phyloP scores from a whole-genome alignment of 805 yeast species.

The Ogataea haglerorum region DNA sequence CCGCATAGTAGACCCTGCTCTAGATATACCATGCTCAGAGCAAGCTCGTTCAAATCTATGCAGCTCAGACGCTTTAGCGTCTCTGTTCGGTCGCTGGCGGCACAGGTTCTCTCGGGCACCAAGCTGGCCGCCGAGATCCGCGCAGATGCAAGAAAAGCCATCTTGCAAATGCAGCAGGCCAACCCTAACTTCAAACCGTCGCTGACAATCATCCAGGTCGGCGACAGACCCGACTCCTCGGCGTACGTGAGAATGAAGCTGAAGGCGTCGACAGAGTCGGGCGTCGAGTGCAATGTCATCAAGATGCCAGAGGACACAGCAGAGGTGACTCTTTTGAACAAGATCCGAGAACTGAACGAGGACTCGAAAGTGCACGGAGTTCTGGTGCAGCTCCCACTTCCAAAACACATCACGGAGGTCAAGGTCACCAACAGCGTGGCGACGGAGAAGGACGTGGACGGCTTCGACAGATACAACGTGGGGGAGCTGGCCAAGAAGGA shows the following conservation, averaged over 20 bases:
- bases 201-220: conserved; percentile 72
- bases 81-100: conserved; percentile 19
- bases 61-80: conserved; percentile 17
- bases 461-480: conserved; percentile 72
- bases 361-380: conserved; percentile 66
- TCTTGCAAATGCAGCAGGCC: conserved; percentile 38
- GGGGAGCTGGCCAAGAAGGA: conserved; percentile 75
- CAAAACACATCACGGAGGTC: conserved; percentile 65
- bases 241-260: conserved; percentile 79
- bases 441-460: conserved; percentile 76
- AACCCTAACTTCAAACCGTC: conserved; percentile 60
- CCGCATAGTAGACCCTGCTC: conserved; percentile 2
- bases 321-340: conserved; percentile 52
- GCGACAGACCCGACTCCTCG: conserved; percentile 73
- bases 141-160: conserved; percentile 40
- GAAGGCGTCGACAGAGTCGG: conserved; percentile 71
- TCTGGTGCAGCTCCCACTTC: conserved; percentile 74
- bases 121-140: conserved; percentile 43
- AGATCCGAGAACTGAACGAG: conserved; percentile 54
- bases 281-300: conserved; percentile 57
- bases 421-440: conserved; percentile 63
- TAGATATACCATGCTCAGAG: conserved; percentile 9
- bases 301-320: conserved; percentile 54
- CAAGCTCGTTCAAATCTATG: conserved; percentile 6
- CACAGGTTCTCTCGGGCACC: conserved; percentile 44